A percentile compares a stretch with the other conserved stretches of the same genome.
Conservation (phyloP, 345 rosid species). For the Euclidium syriacum region DNA sequence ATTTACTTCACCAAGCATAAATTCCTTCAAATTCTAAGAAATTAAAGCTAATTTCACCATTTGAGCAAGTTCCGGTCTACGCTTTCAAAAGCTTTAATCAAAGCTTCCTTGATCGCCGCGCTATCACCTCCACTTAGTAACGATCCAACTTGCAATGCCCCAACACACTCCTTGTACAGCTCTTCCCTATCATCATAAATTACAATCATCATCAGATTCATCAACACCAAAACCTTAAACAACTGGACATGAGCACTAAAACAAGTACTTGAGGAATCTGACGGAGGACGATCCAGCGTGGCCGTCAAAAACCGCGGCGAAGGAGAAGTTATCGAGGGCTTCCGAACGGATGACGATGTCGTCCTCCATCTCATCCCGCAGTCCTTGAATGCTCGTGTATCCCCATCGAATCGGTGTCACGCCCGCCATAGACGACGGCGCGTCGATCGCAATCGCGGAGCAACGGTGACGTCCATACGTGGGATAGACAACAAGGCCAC, state of each 20-base stretch:
- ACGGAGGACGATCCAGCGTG: slow-evolving; percentile 80
- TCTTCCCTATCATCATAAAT: slow-evolving; percentile 95
- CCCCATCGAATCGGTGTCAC: slow-evolving; percentile 73
- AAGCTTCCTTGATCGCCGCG: slow-evolving; percentile 40
- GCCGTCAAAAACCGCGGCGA: slow-evolving; percentile 87
- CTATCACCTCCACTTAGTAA: slow-evolving; percentile 56
- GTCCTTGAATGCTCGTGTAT: slow-evolving; percentile 65
- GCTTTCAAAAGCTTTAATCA: slow-evolving; percentile 59
- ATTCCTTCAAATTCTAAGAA: slow-evolving; percentile 7
- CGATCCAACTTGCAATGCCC: slow-evolving; percentile 67
- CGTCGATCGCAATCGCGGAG: slow-evolving; percentile 82
- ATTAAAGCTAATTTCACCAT: slow-evolving; percentile 36
- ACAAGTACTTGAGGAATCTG: slow-evolving; percentile 58
- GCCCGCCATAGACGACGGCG: slow-evolving; percentile 57
- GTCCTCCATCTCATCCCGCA: slow-evolving; percentile 91
- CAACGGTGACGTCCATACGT: slow-evolving; percentile 38
- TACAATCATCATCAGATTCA: slow-evolving; percentile 9
- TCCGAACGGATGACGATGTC: slow-evolving; percentile 59
- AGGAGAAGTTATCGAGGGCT: slow-evolving; percentile 74
- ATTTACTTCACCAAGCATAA: background rate
- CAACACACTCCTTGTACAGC: slow-evolving; percentile 72
- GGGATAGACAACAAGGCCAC: slow-evolving; percentile 17
- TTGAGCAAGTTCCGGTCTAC: slow-evolving; percentile 59
- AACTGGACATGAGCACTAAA: slow-evolving; percentile 7
- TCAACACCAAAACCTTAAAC: background rate